Percentiles rank a stretch among this genome's conserved stretches.
Conservation (phyloP, 2,329 filamentous ascomycete species). For the Diaporthe nobilis region DNA sequence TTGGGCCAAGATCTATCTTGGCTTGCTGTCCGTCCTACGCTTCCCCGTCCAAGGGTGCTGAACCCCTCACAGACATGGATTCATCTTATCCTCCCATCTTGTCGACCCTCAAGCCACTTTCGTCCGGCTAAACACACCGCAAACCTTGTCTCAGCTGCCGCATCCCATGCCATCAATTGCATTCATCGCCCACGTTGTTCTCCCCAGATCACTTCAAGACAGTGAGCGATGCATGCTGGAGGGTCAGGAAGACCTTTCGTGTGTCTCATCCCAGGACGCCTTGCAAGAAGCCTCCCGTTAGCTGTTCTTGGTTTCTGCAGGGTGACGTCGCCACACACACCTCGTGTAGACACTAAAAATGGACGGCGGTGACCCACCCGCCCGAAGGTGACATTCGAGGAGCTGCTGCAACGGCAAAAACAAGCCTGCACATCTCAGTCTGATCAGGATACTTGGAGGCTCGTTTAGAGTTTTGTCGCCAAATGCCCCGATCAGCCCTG, state of each 20-base stretch:
- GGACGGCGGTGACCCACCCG: slow-evolving; percentile 5
- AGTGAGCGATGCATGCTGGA: not conserved
- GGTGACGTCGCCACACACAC: slow-evolving; percentile 36
- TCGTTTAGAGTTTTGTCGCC: slow-evolving; percentile 26
- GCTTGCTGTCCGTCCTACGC: too few relatives aligned
- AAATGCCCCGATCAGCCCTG: slow-evolving; percentile 6
- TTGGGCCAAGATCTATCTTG: slow-evolving; percentile 6
- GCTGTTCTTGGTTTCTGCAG: slow-evolving; percentile 26
- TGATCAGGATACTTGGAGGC: slow-evolving; percentile 24
- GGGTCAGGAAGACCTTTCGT: not conserved
- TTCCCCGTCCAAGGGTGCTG: not conserved
- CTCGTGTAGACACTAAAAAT: slow-evolving; percentile 29
- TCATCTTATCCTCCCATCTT: not conserved
- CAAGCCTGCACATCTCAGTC: slow-evolving; percentile 9
- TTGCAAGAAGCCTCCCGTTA: slow-evolving; percentile 5
- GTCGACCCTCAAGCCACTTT: not conserved
- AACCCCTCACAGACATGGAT: not conserved
- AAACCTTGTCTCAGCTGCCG: not conserved
- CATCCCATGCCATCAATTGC: not conserved
- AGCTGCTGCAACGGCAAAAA: slow-evolving; percentile 6
- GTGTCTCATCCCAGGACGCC: slow-evolving; percentile 20
- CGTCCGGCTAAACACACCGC: not conserved
- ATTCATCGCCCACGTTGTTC: not conserved
- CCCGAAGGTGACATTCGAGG: slow-evolving; percentile 19
- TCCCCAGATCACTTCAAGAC: not conserved